Evolutionary conservation across 805 yeast species (phyloP).

Genomic region (Cyberlindnera subsufficiens): DNA sequence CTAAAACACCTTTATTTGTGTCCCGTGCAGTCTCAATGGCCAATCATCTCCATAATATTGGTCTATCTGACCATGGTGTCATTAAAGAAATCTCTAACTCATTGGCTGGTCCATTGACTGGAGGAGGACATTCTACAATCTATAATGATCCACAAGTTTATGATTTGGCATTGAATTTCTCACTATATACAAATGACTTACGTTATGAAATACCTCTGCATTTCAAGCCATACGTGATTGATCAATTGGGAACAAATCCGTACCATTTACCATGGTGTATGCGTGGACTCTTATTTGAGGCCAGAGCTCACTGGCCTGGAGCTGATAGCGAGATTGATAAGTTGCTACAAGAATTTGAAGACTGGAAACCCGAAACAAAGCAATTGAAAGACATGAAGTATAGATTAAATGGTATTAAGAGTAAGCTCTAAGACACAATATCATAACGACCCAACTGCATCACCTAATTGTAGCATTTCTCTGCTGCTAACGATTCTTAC

Average conservation of each 20-base stretch:
- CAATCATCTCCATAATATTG: slow-evolving; percentile 67
- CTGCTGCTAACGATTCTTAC: slow-evolving; percentile 4
- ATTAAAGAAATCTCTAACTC: slow-evolving; percentile 75
- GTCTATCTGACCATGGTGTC: slow-evolving; percentile 80
- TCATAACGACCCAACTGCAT: neutral
- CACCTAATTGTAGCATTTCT: slow-evolving; percentile 2
- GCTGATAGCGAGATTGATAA: slow-evolving; percentile 53
- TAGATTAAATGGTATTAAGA: slow-evolving; percentile 52
- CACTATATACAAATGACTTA: slow-evolving; percentile 67
- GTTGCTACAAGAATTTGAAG: slow-evolving; percentile 66
- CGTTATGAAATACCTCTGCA: slow-evolving; percentile 33
- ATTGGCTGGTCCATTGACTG: slow-evolving; percentile 86
- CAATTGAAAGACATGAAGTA: slow-evolving; percentile 79
- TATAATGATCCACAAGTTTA: slow-evolving; percentile 85
- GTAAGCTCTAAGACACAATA: slow-evolving; percentile 14
- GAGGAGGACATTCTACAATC: slow-evolving; percentile 90
- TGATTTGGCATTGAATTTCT: slow-evolving; percentile 67
- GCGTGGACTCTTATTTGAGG: slow-evolving; percentile 72
- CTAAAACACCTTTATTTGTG: slow-evolving; percentile 76
- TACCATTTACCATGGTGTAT: slow-evolving; percentile 90
- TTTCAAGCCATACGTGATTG: slow-evolving; percentile 46
- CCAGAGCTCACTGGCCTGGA: slow-evolving; percentile 39
- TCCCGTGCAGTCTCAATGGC: slow-evolving; percentile 69
- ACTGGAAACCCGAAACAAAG: slow-evolving; percentile 86
- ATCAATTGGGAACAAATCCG: slow-evolving; percentile 71